A percentile compares a stretch with the other conserved stretches of the same genome.
Conservation (phyloP, 2,329 filamentous ascomycete species). For the Onygenales sp. region DNA sequence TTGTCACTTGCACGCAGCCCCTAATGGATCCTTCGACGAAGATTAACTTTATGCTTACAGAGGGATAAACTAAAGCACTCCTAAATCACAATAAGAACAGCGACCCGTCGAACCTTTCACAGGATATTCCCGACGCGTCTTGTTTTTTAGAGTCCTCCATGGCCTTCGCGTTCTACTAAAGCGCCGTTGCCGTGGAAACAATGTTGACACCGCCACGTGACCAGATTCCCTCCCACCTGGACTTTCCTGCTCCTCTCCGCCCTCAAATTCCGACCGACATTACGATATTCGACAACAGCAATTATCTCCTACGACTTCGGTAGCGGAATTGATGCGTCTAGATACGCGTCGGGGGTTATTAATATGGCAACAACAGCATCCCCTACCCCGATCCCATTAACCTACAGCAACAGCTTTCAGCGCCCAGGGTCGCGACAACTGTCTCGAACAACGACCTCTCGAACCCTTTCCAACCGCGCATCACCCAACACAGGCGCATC, state of each 20-base stretch:
- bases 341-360: conserved; percentile 7
- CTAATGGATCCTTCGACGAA: too few relatives aligned
- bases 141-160: too few relatives aligned
- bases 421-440: conserved; percentile 27
- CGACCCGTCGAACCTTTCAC: too few relatives aligned
- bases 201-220: conserved; percentile 11
- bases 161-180: neutral
- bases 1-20: too few relatives aligned
- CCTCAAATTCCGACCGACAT: neutral
- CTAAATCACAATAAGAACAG: too few relatives aligned
- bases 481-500: conserved; percentile 20
- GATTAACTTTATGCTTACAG: too few relatives aligned
- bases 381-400: conserved; percentile 27
- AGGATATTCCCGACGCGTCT: too few relatives aligned
- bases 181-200: conserved; percentile 10
- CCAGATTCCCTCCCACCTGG: neutral
- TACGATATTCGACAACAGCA: conserved; percentile 1
- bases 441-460: conserved; percentile 28
- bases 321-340: conserved; percentile 6
- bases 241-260: neutral
- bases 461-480: conserved; percentile 22
- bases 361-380: conserved; percentile 24
- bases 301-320: neutral
- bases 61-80: too few relatives aligned
- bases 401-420: conserved; percentile 26